Base-by-base conservation (phyloP, 163 green algal species). In the Smithsoniella earleae region DNA sequence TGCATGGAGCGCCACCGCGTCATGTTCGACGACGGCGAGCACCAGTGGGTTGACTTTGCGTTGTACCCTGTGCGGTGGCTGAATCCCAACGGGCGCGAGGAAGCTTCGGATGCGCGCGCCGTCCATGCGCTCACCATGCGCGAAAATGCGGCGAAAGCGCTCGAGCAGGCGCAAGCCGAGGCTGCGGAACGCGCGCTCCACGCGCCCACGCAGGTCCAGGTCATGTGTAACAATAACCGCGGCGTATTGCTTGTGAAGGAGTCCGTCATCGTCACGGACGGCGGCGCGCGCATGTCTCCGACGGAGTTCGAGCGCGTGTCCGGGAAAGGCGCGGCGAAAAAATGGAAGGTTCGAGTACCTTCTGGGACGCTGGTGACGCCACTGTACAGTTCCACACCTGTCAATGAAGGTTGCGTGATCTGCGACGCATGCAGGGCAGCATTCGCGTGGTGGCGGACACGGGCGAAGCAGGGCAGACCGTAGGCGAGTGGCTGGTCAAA, bases 331-430 rank as follows among this genome's bases (percentile, higher is more conserved):
- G 79, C 82, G 28, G 77, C 74, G 63, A 95, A 95, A 80, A 95
- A 95, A 80, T 96, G 90, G 89, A 95, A 93, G 81, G 77, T 84
- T 75, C 2, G 74, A n/a, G n/a, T n/a, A n/a, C n/a, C n/a, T n/a
- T n/a, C n/a, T 58, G n/a, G n/a, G n/a, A n/a, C n/a, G n/a, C n/a
- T n/a, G n/a, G n/a, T n/a, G n/a, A n/a, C n/a, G n/a, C n/a, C n/a
- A n/a, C n/a, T n/a, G n/a, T n/a, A n/a, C n/a, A n/a, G n/a, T n/a
- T n/a, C n/a, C n/a, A n/a, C n/a, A n/a, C n/a, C n/a, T n/a, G n/a
- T n/a, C n/a, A n/a, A n/a, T n/a, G n/a, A n/a, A n/a, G n/a, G n/a
- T n/a, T 49, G 40, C 40, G 40, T 49, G 40, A 49, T 22, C 20
- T 30, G 52, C 20, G 6, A 65, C 6, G 58, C 13, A 63, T 45